Conservation (phyloP, 2,329 filamentous ascomycete genomes). For the Cercospora janseana region DNA sequence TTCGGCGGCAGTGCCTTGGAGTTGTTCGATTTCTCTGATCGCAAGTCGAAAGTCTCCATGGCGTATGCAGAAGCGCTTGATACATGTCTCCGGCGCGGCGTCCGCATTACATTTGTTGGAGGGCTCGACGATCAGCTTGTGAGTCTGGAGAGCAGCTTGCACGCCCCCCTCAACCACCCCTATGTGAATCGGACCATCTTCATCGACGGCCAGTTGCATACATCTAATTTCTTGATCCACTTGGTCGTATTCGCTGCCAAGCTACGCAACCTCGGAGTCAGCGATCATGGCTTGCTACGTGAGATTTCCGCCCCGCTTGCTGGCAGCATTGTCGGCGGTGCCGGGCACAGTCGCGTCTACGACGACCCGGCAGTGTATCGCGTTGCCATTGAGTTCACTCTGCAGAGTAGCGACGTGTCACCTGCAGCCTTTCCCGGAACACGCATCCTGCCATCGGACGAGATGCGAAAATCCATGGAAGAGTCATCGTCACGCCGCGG, state of each 20-base stretch:
- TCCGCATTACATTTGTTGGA: conserved; percentile 81
- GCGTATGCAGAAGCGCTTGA: conserved; percentile 75
- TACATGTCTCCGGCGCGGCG: conserved; percentile 72
- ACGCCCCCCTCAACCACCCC: conserved; percentile 80
- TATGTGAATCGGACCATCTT: conserved; percentile 96
- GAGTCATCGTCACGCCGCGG: conserved; percentile 25
- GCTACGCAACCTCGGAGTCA: conserved; percentile 85
- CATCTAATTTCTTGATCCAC: conserved; percentile 89
- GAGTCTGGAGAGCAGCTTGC: conserved; percentile 87
- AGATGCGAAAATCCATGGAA: conserved; percentile 27
- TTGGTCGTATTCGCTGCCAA: conserved; percentile 92
- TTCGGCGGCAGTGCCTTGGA: conserved; percentile 90
- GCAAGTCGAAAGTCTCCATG: conserved; percentile 76
- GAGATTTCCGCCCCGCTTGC: conserved; percentile 86
- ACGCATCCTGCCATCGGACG: conserved; percentile 18
- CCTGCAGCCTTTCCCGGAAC: conserved; percentile 11
- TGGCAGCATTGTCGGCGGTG: conserved; percentile 85
- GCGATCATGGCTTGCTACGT: conserved; percentile 88
- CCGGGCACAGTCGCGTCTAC: conserved; percentile 91
- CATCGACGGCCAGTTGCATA: conserved; percentile 86
- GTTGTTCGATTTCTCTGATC: conserved; percentile 87
- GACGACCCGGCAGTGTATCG: conserved; percentile 85
- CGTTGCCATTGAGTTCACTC: conserved; percentile 49
- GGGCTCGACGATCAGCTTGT: conserved; percentile 97
- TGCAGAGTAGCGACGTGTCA: conserved; percentile 45